phyloP scores from a whole-genome alignment of 2,329 filamentous ascomycete species.

The Aspergillus aculeatus region DNA sequence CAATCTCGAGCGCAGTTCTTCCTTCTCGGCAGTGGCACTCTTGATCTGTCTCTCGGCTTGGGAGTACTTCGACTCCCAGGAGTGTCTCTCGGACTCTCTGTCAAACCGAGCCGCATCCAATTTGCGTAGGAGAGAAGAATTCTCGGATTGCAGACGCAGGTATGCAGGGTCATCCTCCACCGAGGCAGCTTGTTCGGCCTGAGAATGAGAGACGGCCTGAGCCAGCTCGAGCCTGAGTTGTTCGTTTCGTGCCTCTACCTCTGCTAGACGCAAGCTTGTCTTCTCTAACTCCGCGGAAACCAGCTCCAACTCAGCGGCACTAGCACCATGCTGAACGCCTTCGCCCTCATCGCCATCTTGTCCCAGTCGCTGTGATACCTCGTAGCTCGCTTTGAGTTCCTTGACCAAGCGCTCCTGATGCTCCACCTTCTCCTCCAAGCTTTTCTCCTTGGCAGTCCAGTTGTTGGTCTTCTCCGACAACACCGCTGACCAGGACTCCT shows the following conservation, averaged over 20 bases:
- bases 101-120: conserved; percentile 81
- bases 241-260: conserved; percentile 92
- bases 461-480: conserved; percentile 93
- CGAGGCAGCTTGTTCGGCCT: conserved; percentile 57
- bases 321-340: conserved; percentile 64
- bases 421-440: conserved; percentile 87
- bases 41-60: conserved; percentile 76
- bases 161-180: conserved; percentile 88
- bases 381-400: conserved; percentile 95
- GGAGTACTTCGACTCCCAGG: conserved; percentile 72
- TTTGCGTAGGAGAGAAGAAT: conserved; percentile 85
- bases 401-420: conserved; percentile 88
- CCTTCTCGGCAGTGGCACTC: conserved; percentile 75
- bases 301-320: conserved; percentile 89
- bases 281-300: conserved; percentile 87
- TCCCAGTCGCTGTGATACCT: conserved; percentile 87
- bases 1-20: conserved; percentile 74
- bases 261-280: conserved; percentile 79
- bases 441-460: conserved; percentile 91
- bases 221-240: conserved; percentile 87
- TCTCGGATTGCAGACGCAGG: conserved; percentile 86
- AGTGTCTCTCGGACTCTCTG: conserved; percentile 74
- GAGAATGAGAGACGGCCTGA: conserved; percentile 74
- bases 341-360: conserved; percentile 66
- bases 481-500: conserved; percentile 85